Conservation (phyloP, 768 basidiomycete species). For the Cystofilobasidium ferigula region DNA sequence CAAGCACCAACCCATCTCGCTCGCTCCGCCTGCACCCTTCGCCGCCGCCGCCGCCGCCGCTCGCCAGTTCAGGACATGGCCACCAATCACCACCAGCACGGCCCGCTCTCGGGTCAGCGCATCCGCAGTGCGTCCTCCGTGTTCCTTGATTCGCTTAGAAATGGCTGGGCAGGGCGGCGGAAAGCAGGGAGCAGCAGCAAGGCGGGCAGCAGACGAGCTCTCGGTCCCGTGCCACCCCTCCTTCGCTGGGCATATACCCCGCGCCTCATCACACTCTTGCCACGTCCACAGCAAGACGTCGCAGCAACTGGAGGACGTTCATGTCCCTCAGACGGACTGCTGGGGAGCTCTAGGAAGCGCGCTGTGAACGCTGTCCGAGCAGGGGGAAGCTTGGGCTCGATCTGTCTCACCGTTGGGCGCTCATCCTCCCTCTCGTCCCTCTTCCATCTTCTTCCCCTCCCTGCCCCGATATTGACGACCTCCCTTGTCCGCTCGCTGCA, state of each 20-base stretch:
- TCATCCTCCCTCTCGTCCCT: no score
- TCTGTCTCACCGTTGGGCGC: not conserved
- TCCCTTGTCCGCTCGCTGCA: not conserved
- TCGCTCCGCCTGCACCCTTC: not conserved
- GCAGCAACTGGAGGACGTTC: no score
- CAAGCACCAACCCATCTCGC: not conserved
- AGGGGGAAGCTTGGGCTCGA: no score
- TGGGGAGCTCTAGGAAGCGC: no score
- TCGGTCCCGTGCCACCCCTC: no score
- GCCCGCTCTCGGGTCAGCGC: not conserved
- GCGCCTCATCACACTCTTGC: no score
- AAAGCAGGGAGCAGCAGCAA: not conserved
- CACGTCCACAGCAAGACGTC: no score
- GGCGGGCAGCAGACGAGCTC: not conserved
- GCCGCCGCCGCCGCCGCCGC: not conserved
- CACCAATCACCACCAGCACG: conserved; percentile 1
- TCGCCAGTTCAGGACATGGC: not conserved
- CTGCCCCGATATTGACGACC: not conserved
- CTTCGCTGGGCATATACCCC: no score
- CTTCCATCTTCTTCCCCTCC: not conserved
- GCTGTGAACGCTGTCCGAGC: no score
- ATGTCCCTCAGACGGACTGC: no score
- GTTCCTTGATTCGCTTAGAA: not conserved
- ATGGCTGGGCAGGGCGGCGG: not conserved
- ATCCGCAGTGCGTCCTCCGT: not conserved